These are phyloP conservation scores for Yarrowia osloensis DNA, from an alignment of 805 yeast species.

Conservation along the genomic window DNA sequence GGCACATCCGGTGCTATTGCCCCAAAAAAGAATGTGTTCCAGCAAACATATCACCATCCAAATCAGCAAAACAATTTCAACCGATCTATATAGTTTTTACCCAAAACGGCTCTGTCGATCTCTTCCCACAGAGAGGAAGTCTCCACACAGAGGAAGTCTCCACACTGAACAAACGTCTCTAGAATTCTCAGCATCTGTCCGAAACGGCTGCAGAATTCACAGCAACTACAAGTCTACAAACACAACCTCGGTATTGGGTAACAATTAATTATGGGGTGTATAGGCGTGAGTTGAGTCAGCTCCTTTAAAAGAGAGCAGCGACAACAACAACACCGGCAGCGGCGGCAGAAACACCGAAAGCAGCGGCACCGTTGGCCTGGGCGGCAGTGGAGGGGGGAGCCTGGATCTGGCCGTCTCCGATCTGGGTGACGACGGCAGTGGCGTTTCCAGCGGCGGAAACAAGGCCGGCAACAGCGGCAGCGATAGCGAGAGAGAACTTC, in stretches of 20 bases:
- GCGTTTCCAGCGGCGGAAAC: constrained; percentile 16
- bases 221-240: too few relatives aligned
- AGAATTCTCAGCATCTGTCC: too few relatives aligned
- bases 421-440: constrained; percentile 27
- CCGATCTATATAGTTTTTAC: too few relatives aligned
- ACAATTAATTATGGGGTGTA: neutral
- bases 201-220: too few relatives aligned
- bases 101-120: too few relatives aligned
- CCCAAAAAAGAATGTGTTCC: too few relatives aligned
- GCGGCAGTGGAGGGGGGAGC: constrained; percentile 22
- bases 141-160: too few relatives aligned
- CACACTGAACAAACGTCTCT: too few relatives aligned
- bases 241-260: neutral
- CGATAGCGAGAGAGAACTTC: constrained; percentile 26
- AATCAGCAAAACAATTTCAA: too few relatives aligned
- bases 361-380: constrained; percentile 26
- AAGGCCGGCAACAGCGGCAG: constrained; percentile 14
- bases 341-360: constrained; percentile 19
- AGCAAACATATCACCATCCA: too few relatives aligned
- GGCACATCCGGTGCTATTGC: too few relatives aligned
- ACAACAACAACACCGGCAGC: constrained; percentile 20
- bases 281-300: neutral
- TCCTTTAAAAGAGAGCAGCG: constrained; percentile 12
- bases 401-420: constrained; percentile 30
- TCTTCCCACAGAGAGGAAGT: too few relatives aligned